Conservation (phyloP, 768 basidiomycete species). For the Gloeophyllum trabeum region DNA sequence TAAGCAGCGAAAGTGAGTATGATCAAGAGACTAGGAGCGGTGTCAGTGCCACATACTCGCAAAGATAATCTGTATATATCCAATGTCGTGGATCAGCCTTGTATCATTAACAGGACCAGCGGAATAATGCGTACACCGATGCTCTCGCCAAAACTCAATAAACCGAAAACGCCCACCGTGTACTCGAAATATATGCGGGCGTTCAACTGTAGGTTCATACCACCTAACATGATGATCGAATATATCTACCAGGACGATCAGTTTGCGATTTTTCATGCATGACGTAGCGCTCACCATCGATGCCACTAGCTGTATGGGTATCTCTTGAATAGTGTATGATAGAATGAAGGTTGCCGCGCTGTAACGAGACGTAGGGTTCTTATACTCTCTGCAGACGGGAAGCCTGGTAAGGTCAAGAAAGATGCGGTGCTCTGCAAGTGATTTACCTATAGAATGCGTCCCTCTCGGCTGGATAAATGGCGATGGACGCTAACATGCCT, state of each 20-base stretch:
- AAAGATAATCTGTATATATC: not conserved
- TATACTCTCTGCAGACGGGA: not conserved
- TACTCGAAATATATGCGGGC: constrained; percentile 9
- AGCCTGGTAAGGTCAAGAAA: not conserved
- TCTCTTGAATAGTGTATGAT: constrained; percentile 12
- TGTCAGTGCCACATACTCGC: not conserved
- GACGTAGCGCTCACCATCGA: constrained; percentile 6
- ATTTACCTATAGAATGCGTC: constrained; percentile 23
- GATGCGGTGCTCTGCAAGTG: not conserved
- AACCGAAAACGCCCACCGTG: constrained; percentile 3
- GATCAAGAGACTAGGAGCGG: not conserved
- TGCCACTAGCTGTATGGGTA: constrained; percentile 12
- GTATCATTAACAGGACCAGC: not conserved
- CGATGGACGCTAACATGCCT: constrained; percentile 10
- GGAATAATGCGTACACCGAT: constrained; percentile 5
- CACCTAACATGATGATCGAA: constrained; percentile 8
- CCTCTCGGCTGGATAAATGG: constrained; percentile 31
- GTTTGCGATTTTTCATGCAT: not conserved
- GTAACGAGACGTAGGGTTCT: constrained; percentile 12
- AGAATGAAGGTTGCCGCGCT: constrained; percentile 23
- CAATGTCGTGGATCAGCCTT: too few species aligned
- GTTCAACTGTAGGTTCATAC: constrained; percentile 6
- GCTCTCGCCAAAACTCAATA: constrained; percentile 9
- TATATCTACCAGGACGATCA: constrained; percentile 5
- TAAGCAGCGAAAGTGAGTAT: too few species aligned